Conservation (phyloP, 805 yeast species). For the Candida insectorum region DNA sequence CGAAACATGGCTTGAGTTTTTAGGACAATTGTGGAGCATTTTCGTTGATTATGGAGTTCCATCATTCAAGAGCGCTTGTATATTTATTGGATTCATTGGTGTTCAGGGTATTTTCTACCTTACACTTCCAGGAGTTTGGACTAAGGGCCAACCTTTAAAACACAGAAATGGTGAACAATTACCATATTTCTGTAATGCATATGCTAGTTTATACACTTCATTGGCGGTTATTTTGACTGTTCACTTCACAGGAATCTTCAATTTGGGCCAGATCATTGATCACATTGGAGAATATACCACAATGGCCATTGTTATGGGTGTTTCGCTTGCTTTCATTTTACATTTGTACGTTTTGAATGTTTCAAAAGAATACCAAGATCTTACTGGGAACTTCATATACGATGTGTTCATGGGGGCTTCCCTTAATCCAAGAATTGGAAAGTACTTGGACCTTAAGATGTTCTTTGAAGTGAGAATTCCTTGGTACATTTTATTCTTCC, state of each 20-base stretch:
- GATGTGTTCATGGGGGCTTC: constrained; percentile 98
- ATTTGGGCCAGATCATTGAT: constrained; percentile 71
- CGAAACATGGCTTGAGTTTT: constrained; percentile 53
- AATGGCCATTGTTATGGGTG: constrained; percentile 80
- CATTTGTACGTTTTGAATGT: constrained; percentile 65
- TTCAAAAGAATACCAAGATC: constrained; percentile 76
- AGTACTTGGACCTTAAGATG: constrained; percentile 85
- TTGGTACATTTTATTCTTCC: constrained; percentile 86
- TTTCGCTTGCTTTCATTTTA: constrained; percentile 60
- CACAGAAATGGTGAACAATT: constrained; percentile 79
- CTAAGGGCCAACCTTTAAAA: constrained; percentile 87
- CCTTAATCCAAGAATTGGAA: constrained; percentile 91
- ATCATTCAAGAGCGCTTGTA: constrained; percentile 55
- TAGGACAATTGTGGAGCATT: constrained; percentile 37
- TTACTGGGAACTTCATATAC: constrained; percentile 88
- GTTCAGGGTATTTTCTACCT: constrained; percentile 74
- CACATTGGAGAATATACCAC: constrained; percentile 91
- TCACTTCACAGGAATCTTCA: constrained; percentile 74
- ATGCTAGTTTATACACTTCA: constrained; percentile 75
- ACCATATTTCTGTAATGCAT: constrained; percentile 92
- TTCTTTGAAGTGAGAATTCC: constrained; percentile 97
- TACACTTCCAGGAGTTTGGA: constrained; percentile 89
- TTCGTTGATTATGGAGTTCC: constrained; percentile 59
- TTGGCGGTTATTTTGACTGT: constrained; percentile 54
- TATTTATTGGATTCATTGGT: constrained; percentile 67